phyloP scores from a whole-genome alignment of 2,329 filamentous ascomycete species.

The Apiospora sp. region DNA sequence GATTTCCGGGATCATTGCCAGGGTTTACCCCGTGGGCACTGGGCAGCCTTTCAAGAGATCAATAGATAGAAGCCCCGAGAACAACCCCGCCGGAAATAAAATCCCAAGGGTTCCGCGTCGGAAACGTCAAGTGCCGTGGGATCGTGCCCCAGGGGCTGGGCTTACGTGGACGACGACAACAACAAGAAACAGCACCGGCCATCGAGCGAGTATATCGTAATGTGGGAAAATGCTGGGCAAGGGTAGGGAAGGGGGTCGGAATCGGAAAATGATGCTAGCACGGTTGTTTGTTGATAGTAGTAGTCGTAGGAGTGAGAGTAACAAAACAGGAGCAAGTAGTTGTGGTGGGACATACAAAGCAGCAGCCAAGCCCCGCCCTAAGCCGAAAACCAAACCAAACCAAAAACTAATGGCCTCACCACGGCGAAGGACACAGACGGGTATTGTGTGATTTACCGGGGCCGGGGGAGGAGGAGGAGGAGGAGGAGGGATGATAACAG shows the following conservation, averaged over 20 bases:
- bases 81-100: neutral
- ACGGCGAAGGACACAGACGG: neutral
- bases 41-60: neutral
- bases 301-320: neutral
- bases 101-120: neutral
- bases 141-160: neutral
- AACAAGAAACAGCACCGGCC: neutral
- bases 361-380: constrained; percentile 6
- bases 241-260: neutral
- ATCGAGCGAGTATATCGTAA: neutral
- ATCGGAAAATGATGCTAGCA: neutral
- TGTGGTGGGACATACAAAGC: neutral
- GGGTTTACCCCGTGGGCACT: neutral
- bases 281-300: too few species aligned
- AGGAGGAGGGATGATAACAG: neutral
- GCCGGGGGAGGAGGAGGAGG: neutral
- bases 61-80: neutral
- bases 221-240: neutral
- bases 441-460: neutral
- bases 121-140: neutral
- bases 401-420: neutral
- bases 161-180: neutral
- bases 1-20: neutral
- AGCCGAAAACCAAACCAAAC: neutral
- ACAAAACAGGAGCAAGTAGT: too few species aligned